Base-by-base conservation (phyloP, 1,284 basidiomycete species). In the Heterobasidion occidentale region DNA sequence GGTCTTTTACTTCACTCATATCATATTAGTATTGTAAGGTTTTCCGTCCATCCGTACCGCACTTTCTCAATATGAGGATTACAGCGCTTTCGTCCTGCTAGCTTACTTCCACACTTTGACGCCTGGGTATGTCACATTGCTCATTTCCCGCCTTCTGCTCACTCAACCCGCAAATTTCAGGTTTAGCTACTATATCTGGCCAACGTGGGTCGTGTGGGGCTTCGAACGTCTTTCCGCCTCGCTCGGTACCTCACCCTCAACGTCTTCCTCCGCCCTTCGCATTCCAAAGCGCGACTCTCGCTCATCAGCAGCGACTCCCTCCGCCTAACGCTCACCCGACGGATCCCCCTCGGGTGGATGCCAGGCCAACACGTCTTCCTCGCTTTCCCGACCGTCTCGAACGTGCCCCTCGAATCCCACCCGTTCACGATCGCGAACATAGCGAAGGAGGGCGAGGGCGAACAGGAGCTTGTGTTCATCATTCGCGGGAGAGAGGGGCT, bases 351-450 rank as follows among this genome's bases (percentile, higher is more conserved):
- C 19, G 62, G 71, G 20, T 88, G 84, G 84, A 67, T 64, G 7
- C 75, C 84, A 0, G 84, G 84, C 1, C 85, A 88, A 64, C 77
- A 77, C 59, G 76, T 73, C 4, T 82, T 77, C 63, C 67, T 84
- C 45, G 73, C 75, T 9, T 72, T 81, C 59, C 81, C 81, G 1
- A 60, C 64, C 8, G 63, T 77, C 17, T 74, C 77, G 5, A 63
- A 64, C 5, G 65, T 73, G 14, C 71, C 75, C 7, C 70, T 77
- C 56, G 76, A 83, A 64, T 72, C 76, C 7, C 81, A 83, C 61
- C 80, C 81, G 4, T 82, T 84, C 65, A 83, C 81, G 0, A 79
- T 83, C 54, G 70, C 76, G 11, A 77, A 71, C 46, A 68, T 77
- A 46, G 63, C 64, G 20, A 58, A 58, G 33, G 60, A 62, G 35